phyloP scores from a whole-genome alignment of 805 yeast genomes.

The Wickerhamomyces queroliae region DNA sequence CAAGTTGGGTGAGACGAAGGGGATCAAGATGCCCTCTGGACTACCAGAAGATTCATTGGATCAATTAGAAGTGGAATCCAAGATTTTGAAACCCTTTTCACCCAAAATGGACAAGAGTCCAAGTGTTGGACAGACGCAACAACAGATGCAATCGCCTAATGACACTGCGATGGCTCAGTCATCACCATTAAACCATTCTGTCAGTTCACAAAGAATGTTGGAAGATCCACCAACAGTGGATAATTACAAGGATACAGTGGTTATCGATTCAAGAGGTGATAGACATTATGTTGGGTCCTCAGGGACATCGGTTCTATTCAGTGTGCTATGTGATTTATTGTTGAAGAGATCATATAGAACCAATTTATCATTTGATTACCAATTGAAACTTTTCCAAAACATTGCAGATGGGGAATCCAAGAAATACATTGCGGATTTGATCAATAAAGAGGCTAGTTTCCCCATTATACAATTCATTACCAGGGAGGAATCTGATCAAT shows the following conservation, averaged over 20 bases:
- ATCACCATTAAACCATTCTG: too few relatives aligned
- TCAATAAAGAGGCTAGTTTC: constrained; percentile 22
- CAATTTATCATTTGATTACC: constrained; percentile 30
- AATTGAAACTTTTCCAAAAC: constrained; percentile 17
- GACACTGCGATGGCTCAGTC: neutral
- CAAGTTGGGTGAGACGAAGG: constrained; percentile 19
- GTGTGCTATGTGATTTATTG: constrained; percentile 37
- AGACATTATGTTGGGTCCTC: constrained; percentile 42
- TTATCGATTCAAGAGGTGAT: constrained; percentile 39
- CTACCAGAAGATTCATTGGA: constrained; percentile 7
- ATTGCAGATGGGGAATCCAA: constrained; percentile 6
- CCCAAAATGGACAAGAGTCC: constrained; percentile 5
- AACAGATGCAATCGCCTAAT: neutral
- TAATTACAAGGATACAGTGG: constrained; percentile 23
- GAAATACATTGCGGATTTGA: constrained; percentile 7
- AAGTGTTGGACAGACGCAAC: neutral
- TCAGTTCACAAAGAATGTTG: too few relatives aligned
- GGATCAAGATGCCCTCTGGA: constrained; percentile 14
- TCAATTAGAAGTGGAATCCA: constrained; percentile 14
- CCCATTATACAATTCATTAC: constrained; percentile 32
- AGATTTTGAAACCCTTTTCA: constrained; percentile 16
- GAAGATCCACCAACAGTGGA: neutral
- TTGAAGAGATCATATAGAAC: constrained; percentile 27
- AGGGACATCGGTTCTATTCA: constrained; percentile 39
- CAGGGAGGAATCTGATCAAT: constrained; percentile 30